Percentiles rank a stretch among this genome's conserved stretches.
Evolutionary conservation across 2,329 filamentous ascomycete genomes (phyloP).

Genomic region (Arachnopeziza araneosa): DNA sequence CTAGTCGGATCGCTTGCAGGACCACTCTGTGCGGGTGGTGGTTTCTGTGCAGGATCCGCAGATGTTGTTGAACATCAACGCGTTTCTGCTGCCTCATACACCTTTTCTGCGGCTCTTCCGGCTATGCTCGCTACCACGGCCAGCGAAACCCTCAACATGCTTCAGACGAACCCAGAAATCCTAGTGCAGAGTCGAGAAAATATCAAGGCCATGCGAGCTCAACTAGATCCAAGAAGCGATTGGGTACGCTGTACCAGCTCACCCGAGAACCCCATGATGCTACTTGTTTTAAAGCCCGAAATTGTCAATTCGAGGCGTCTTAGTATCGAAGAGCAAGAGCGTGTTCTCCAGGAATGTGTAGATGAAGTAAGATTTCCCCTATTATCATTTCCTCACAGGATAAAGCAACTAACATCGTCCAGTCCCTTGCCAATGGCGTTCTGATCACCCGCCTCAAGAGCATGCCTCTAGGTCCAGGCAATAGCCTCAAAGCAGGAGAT

Average conservation of each 20-base stretch:
- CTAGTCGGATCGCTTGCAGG: conserved; percentile 90
- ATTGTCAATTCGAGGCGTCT: conserved; percentile 67
- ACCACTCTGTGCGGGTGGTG: conserved; percentile 84
- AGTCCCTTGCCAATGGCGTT: conserved; percentile 83
- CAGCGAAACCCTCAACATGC: conserved; percentile 78
- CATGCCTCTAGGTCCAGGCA: conserved; percentile 58
- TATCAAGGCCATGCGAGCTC: conserved; percentile 75
- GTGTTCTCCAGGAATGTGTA: conserved; percentile 82
- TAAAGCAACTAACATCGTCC: conserved; percentile 10
- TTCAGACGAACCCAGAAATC: conserved; percentile 83
- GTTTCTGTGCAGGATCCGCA: conserved; percentile 87
- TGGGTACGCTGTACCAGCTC: conserved; percentile 82
- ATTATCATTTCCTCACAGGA: not conserved
- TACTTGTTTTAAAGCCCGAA: conserved; percentile 78
- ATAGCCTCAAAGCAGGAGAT: conserved; percentile 61
- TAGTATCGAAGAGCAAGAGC: conserved; percentile 71
- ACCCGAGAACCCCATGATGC: conserved; percentile 78
- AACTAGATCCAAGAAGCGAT: conserved; percentile 88
- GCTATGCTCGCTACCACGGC: conserved; percentile 94
- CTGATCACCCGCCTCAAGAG: conserved; percentile 83
- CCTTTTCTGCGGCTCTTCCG: conserved; percentile 89
- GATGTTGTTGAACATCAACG: conserved; percentile 96
- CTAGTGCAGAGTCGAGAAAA: conserved; percentile 77
- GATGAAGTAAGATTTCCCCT: conserved; percentile 67
- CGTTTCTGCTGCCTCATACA: conserved; percentile 87